Percentiles rank a stretch among this genome's conserved stretches.
These are phyloP conservation scores for Adansonia grandidieri DNA, from an alignment of 441 rosid species.

Conservation along the genomic window DNA sequence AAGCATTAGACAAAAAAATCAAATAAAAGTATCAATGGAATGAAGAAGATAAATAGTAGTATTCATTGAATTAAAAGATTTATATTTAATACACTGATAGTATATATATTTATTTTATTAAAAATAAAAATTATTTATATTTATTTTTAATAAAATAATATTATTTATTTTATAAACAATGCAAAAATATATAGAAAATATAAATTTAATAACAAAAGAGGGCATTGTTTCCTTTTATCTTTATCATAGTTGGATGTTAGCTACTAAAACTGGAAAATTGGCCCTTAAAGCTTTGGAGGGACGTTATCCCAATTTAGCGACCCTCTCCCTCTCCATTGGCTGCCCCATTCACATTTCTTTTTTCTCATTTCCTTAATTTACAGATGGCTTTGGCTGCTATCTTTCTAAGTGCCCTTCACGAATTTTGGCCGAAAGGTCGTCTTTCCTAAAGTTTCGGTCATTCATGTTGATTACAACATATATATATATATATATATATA, in stretches of 20 bases:
- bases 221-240: not conserved
- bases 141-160: not conserved
- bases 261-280: not conserved
- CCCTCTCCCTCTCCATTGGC: not conserved
- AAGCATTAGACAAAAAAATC: not conserved
- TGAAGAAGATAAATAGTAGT: not conserved
- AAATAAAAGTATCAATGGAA: not conserved
- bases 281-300: conserved; percentile 17
- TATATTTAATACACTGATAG: too few relatives aligned
- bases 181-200: not conserved
- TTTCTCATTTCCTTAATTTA: too few relatives aligned
- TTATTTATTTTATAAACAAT: too few relatives aligned
- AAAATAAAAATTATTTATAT: too few relatives aligned
- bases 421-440: not conserved
- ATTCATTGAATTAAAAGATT: too few relatives aligned
- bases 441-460: not conserved
- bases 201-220: not conserved
- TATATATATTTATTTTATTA: too few relatives aligned
- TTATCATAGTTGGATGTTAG: not conserved
- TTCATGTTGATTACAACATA: not conserved
- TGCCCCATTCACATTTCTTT: not conserved
- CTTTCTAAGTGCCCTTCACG: not conserved
- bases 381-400: not conserved
- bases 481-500: not conserved
- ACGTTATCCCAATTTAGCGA: not conserved